Evolutionary conservation across 1,284 basidiomycete genomes (phyloP).

Genomic region (Cryptococcus amylolentus): DNA sequence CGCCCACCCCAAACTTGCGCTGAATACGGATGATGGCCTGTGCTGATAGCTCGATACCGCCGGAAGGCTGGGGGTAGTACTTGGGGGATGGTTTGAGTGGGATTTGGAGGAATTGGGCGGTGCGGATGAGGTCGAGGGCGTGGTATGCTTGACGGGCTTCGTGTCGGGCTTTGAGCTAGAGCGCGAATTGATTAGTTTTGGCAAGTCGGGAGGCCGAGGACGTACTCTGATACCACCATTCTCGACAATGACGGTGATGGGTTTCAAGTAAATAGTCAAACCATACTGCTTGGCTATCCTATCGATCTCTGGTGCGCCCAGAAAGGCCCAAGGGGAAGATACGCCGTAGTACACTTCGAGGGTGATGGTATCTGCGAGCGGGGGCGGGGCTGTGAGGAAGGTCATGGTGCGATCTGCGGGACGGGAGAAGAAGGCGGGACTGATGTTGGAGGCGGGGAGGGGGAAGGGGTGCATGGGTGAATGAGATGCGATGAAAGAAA

Average conservation of each 20-base stretch:
- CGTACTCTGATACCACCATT: slow-evolving; percentile 26
- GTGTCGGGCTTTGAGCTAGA: slow-evolving; percentile 21
- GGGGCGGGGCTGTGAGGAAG: no score
- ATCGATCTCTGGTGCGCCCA: slow-evolving; percentile 22
- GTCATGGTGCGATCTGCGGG: no score
- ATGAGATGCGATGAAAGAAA: no score
- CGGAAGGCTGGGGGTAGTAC: slow-evolving; percentile 25
- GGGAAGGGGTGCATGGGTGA: no score
- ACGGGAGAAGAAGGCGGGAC: no score
- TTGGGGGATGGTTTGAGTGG: slow-evolving; percentile 17
- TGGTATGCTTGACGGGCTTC: slow-evolving; percentile 27
- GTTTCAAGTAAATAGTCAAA: slow-evolving; percentile 23
- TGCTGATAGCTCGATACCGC: slow-evolving; percentile 22
- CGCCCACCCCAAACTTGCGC: slow-evolving; percentile 18
- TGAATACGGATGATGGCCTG: slow-evolving; percentile 30
- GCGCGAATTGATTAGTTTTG: neutral
- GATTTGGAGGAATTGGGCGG: slow-evolving; percentile 13
- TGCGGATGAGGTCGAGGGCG: slow-evolving; percentile 25
- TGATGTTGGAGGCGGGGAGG: no score
- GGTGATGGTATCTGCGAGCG: no score
- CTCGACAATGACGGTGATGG: slow-evolving; percentile 30
- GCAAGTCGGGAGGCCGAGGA: neutral
- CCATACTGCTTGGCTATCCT: slow-evolving; percentile 21
- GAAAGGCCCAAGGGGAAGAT: slow-evolving; percentile 27
- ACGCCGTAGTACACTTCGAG: slow-evolving; percentile 26